phyloP scores from a whole-genome alignment of 2,329 filamentous ascomycete genomes.

The Clarireedia homoeocarpa region DNA sequence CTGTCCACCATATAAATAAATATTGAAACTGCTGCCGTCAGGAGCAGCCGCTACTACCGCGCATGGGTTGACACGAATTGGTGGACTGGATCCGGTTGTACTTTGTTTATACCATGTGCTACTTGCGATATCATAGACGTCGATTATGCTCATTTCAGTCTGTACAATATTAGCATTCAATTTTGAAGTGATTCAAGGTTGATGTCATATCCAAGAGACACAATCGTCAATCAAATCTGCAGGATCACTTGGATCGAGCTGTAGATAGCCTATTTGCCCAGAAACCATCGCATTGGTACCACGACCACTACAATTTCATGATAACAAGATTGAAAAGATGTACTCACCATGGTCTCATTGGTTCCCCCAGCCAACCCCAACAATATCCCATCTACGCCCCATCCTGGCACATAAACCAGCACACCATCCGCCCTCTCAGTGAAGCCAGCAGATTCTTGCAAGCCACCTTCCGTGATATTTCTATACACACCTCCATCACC shows the following conservation, averaged over 20 bases:
- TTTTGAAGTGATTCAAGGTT: constrained; percentile 25
- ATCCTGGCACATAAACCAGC: constrained; percentile 67
- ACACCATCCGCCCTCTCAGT: constrained; percentile 67
- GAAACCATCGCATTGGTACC: no score
- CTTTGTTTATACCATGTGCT: constrained; percentile 68
- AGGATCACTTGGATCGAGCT: no score
- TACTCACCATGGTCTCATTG: constrained; percentile 55
- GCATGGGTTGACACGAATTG: constrained; percentile 64
- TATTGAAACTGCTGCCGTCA: constrained; percentile 66
- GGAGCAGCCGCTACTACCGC: constrained; percentile 61
- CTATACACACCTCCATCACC: constrained; percentile 56
- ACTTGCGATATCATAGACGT: constrained; percentile 69
- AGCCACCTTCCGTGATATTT: constrained; percentile 65
- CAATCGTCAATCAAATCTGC: no score
- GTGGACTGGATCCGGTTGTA: constrained; percentile 54
- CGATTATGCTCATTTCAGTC: constrained; percentile 59
- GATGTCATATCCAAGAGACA: constrained; percentile 5
- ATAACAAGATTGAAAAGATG: not conserved
- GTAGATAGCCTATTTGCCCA: no score
- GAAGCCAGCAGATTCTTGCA: constrained; percentile 59
- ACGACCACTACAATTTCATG: no score
- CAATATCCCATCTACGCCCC: constrained; percentile 61
- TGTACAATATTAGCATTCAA: constrained; percentile 20
- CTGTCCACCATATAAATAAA: constrained; percentile 74
- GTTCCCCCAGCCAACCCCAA: constrained; percentile 67